Base-by-base conservation (phyloP, 1,284 basidiomycete genomes). In the Thecaphora thlaspeos region DNA sequence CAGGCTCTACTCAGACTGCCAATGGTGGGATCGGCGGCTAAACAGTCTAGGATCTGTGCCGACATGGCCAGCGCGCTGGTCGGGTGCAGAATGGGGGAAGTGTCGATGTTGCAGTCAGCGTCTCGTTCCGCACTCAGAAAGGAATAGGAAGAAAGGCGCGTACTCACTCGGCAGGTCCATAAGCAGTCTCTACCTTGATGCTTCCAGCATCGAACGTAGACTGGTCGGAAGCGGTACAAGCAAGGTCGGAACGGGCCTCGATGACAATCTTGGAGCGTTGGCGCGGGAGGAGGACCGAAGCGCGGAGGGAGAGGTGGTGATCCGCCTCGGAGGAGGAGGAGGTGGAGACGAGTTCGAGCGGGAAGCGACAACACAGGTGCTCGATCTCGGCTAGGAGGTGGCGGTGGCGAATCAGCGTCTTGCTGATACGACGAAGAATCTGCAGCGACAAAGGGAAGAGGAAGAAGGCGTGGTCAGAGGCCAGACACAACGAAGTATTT, bases 371-470 rank as follows among this genome's bases (percentile, higher is more conserved):
- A n/a, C 60, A 56, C 17, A 69, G 50, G 18, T 63, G 67, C 24
- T 64, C 64, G 45, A 71, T 55, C 41, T 70, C 66, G 24, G 67
- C 63, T 11, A 63, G 53, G 38, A 62, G 28, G 41, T 55, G 58
- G 22, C 61, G 59, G 37, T 61, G 56, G 15, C 57, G 58, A 26
- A 57, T 55, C 51, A 67, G 63, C 38, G 49, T 59, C 38, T 54
- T 52, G 3, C 61, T 55, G 51, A 70, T 59, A 1, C 48, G 46
- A 22, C 67, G 67, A 36, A 71, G 53, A 14, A 71, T 48, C 12
- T 17, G 42, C 21, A 48, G 46, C 10, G 39, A 11, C 17, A 18
- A 18, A 5, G 26, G 26, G 11, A 28, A 11, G 11, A 5, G 11
- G 26, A 28, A 11, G 26, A 28, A 28, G 26, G 26, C 5, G 26